Evolutionary conservation across 352 stramenopile species (phyloP).

Genomic region (Globisporangium echinulatum): DNA sequence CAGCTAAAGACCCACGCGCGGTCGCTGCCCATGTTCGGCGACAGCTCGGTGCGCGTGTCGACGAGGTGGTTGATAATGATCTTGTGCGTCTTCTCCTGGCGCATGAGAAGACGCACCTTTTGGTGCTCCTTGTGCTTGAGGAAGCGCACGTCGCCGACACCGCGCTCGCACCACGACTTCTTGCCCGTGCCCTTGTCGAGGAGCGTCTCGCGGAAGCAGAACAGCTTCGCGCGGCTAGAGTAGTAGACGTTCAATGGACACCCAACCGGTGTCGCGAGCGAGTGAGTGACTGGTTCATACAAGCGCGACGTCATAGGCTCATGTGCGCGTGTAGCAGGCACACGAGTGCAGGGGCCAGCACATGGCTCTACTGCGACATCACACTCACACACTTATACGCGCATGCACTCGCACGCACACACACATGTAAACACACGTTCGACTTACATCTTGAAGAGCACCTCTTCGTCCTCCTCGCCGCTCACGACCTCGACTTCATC

Average conservation of each 20-base stretch:
- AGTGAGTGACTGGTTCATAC: background rate
- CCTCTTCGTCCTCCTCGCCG: conserved; percentile 96
- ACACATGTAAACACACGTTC: conserved; percentile 5
- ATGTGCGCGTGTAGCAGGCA: background rate
- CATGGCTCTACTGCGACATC: too few relatives aligned
- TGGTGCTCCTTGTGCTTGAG: conserved; percentile 95
- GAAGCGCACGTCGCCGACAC: conserved; percentile 95
- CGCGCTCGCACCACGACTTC: conserved; percentile 97
- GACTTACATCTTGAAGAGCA: conserved; percentile 86
- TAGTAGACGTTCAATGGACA: too few relatives aligned
- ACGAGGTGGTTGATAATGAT: conserved; percentile 97
- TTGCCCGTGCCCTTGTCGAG: conserved; percentile 97
- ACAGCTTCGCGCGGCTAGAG: conserved; percentile 91
- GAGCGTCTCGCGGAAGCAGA: conserved; percentile 95
- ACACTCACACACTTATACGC: background rate
- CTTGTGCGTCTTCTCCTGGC: conserved; percentile 99
- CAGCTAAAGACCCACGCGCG: conserved; percentile 97
- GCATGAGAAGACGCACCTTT: conserved; percentile 95
- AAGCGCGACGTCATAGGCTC: too few relatives aligned
- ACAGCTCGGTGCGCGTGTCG: conserved; percentile 93
- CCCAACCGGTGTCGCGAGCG: too few relatives aligned
- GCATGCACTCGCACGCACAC: background rate
- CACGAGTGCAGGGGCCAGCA: background rate
- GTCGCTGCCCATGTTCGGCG: conserved; percentile 95
- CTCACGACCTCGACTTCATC: conserved; percentile 95